Base-by-base conservation (phyloP, 495 filamentous ascomycete species). In the Penicillium atrosanguineum region DNA sequence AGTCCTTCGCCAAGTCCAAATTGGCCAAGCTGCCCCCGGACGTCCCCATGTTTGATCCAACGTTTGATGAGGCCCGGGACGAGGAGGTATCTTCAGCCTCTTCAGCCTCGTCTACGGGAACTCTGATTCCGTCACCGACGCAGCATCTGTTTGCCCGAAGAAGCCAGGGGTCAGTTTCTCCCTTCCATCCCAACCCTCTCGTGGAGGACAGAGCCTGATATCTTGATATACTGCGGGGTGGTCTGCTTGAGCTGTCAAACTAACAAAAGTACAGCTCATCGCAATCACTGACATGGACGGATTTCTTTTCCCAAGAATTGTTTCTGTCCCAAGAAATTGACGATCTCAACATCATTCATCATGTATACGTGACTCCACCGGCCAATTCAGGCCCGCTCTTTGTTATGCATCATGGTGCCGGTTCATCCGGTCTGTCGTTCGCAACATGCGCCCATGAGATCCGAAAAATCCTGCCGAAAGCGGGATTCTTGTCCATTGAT, bases 371-470 rank as follows among this genome's bases (percentile, higher is more conserved):
- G 26, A 95, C 77, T 7, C 76, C 79, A 4, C 82, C 82, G 2
- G 63, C 65, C 6, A 55, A 61, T 19, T 76, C 77, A 31, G 86
- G 85, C 0, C 91, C 93, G 0, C 79, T 99, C 5, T 93, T 96
- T 64, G 85, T 96, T 44, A 86, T 83, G 69, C 91, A 96, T 59
- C 91, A 96, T 69, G 91, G 91, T 18, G 91, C 89, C 38, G 91
- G 91, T 31, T 95, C 91, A 11, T 93, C 90, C 0, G 91, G 87
- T 14, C 79, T 95, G 20, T 93, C 91, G 4, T 96, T 95, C 68
- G 89, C 91, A 21, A 77, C 90, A 5, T 85, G 96, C 50, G 83
- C 86, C 7, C 72, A 81, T 12, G 86, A 93, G 59, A 83, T 97
- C 43, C 83, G 87, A 20, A 89, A 87, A 67, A 75, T 81, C 15